A percentile compares a stretch with the other conserved stretches of the same genome.
phyloP scores from a whole-genome alignment of 2,329 filamentous ascomycete species.

The Botryosphaeria agaves region DNA sequence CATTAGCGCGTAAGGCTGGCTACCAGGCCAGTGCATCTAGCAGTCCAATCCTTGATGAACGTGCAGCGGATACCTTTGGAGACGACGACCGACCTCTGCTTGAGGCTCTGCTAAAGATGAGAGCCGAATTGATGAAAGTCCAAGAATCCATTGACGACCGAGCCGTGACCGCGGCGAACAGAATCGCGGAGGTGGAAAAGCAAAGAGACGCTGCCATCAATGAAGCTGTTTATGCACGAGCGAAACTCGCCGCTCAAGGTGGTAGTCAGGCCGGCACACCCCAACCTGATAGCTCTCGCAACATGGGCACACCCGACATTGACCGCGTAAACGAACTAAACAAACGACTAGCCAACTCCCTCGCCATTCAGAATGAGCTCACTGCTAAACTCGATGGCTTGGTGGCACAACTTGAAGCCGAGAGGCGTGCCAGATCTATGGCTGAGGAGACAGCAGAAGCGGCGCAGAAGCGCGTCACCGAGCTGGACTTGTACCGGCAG shows the following conservation, averaged over 20 bases:
- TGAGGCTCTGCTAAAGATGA: slow-evolving; percentile 84
- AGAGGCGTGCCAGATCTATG: slow-evolving; percentile 62
- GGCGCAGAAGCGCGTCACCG: slow-evolving; percentile 64
- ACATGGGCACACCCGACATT: slow-evolving; percentile 39
- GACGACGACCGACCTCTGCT: slow-evolving; percentile 87
- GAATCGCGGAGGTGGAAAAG: slow-evolving; percentile 85
- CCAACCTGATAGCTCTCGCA: slow-evolving; percentile 38
- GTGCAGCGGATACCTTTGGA: slow-evolving; percentile 60
- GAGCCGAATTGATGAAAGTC: slow-evolving; percentile 72
- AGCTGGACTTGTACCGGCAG: slow-evolving; percentile 72
- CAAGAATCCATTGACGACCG: slow-evolving; percentile 83
- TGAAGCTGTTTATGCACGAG: slow-evolving; percentile 89
- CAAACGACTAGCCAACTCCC: slow-evolving; percentile 63
- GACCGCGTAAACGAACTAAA: slow-evolving; percentile 60
- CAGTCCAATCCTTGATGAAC: slow-evolving; percentile 59
- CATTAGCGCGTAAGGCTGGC: slow-evolving; percentile 76
- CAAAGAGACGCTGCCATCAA: slow-evolving; percentile 88
- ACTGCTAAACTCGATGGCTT: slow-evolving; percentile 56
- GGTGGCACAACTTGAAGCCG: slow-evolving; percentile 56
- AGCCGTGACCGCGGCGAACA: slow-evolving; percentile 65
- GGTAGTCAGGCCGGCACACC: slow-evolving; percentile 45
- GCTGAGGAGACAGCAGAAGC: slow-evolving; percentile 78
- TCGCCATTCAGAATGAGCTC: slow-evolving; percentile 67
- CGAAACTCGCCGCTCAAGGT: slow-evolving; percentile 70
- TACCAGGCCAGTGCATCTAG: slow-evolving; percentile 58